Percentiles rank a stretch among this genome's conserved stretches.
phyloP scores from a whole-genome alignment of 139 green algal species.

The Trebouxia sp. region DNA sequence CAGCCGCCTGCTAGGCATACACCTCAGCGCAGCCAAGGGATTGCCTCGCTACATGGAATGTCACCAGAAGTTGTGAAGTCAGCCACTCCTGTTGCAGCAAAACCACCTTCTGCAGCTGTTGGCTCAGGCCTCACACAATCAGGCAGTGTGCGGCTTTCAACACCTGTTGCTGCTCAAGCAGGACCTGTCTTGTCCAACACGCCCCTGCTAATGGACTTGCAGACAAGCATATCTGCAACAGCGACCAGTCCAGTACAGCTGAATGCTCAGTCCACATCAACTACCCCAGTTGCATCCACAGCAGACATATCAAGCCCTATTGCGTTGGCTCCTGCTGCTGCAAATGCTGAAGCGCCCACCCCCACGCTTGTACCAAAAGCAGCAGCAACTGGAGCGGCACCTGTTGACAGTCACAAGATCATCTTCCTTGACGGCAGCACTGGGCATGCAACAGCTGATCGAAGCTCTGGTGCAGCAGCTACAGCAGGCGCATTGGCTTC shows the following conservation, averaged over 20 bases:
- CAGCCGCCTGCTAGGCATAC: too few species aligned
- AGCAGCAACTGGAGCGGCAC: background rate
- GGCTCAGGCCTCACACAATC: background rate
- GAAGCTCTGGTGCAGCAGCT: background rate
- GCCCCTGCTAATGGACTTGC: background rate
- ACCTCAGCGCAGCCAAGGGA: too few species aligned
- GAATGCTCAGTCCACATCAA: too few species aligned
- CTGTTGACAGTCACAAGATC: background rate
- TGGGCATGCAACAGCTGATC: too few species aligned
- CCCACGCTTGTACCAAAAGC: constrained; percentile 1
- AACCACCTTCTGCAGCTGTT: background rate
- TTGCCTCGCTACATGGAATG: too few species aligned
- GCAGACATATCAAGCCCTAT: background rate
- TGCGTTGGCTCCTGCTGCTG: background rate
- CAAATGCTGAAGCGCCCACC: background rate
- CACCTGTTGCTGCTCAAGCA: too few species aligned
- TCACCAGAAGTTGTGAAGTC: background rate
- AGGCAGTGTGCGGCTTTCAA: too few species aligned
- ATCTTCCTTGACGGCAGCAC: too few species aligned
- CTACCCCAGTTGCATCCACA: background rate
- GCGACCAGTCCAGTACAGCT: background rate
- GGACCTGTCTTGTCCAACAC: constrained; percentile 15
- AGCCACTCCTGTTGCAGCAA: background rate
- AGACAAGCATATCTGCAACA: background rate
- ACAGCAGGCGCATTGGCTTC: background rate